These are phyloP conservation scores for Pythium phragmitis DNA, from an alignment of 352 stramenopile species.

Conservation along the genomic window DNA sequence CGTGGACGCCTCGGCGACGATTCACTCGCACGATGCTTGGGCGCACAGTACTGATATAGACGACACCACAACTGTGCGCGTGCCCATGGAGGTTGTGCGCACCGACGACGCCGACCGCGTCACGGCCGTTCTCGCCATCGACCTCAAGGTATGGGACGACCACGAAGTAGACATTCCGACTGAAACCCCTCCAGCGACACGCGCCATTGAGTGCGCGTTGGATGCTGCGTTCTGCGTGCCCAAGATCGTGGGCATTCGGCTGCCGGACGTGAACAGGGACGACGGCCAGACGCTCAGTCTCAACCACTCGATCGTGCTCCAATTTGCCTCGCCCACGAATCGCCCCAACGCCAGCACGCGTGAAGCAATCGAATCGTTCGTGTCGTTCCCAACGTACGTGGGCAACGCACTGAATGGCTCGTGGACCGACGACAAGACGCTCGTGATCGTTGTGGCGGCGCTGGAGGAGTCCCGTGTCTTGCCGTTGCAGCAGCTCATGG, in stretches of 20 bases:
- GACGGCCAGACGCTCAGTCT: conserved; percentile 27
- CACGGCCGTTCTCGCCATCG: conserved; percentile 1
- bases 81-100: conserved; percentile 15
- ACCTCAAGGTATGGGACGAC: conserved; percentile 5
- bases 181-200: neutral
- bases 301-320: conserved; percentile 49
- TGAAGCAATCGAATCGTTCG: conserved; percentile 39
- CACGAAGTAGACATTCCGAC: neutral
- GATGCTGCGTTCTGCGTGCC: conserved; percentile 53
- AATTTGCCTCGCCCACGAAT: conserved; percentile 61
- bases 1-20: conserved; percentile 1
- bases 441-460: conserved; percentile 42
- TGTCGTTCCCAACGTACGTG: conserved; percentile 59
- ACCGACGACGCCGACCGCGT: conserved; percentile 3
- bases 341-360: conserved; percentile 31
- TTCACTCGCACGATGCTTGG: neutral
- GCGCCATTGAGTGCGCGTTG: conserved; percentile 41
- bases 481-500: conserved; percentile 43
- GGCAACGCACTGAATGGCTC: conserved; percentile 41
- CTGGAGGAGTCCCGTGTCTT: conserved; percentile 39
- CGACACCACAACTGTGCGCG: neutral
- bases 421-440: conserved; percentile 43
- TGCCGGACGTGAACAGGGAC: conserved; percentile 38
- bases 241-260: conserved; percentile 46
- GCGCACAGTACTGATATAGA: neutral